Percentiles rank a stretch among this genome's conserved stretches.
Conservation (phyloP, 164 flowering plant species). For the Kingdonia uniflora region DNA sequence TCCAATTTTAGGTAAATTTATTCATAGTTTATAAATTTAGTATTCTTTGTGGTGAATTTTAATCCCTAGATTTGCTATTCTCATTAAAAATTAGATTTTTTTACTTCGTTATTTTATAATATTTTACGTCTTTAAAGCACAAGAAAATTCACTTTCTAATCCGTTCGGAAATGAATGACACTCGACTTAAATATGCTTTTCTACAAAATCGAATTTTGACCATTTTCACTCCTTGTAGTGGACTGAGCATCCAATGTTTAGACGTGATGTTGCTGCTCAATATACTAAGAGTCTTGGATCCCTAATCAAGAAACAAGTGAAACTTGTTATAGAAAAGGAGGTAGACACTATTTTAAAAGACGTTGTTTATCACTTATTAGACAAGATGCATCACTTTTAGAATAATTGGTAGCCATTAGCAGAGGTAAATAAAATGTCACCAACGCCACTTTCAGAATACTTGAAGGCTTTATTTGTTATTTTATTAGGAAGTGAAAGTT, state of each 20-base stretch:
- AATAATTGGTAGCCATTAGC: conserved; percentile 34
- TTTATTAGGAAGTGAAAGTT: conserved; percentile 65
- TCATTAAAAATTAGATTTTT: too few species aligned
- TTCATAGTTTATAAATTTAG: too few species aligned
- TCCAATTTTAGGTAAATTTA: too few species aligned
- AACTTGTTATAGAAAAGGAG: conserved; percentile 61
- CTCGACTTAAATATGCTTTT: too few species aligned
- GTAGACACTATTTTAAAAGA: conserved; percentile 60
- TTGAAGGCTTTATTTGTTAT: conserved; percentile 69
- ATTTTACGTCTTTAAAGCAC: too few species aligned
- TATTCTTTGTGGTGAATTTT: too few species aligned
- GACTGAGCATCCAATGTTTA: conserved; percentile 67
- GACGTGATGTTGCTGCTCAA: conserved; percentile 62
- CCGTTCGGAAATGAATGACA: too few species aligned
- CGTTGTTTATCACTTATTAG: conserved; percentile 54
- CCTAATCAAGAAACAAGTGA: conserved; percentile 54
- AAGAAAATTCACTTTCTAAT: too few species aligned
- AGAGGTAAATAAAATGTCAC: conserved; percentile 59
- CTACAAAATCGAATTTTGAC: too few species aligned
- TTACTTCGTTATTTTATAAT: too few species aligned
- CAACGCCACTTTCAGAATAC: conserved; percentile 59
- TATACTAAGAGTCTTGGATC: conserved; percentile 53
- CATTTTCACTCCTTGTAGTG: too few species aligned
- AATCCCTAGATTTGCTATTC: too few species aligned
- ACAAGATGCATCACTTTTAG: conserved; percentile 53